Percentiles rank a stretch among this genome's conserved stretches.
Conservation (phyloP, 805 yeast species). For the Candida khao-thaluensis region DNA sequence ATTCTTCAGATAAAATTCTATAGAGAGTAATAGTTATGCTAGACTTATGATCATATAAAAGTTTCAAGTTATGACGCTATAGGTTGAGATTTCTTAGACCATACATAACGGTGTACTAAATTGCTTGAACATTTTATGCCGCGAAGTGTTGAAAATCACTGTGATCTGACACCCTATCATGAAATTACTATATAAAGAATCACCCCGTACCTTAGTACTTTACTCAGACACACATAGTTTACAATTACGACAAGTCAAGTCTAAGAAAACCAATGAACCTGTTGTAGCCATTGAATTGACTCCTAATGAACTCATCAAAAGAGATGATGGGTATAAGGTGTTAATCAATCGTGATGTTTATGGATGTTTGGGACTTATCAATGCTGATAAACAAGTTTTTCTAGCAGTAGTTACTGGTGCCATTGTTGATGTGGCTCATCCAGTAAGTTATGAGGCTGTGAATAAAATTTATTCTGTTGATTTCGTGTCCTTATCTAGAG, state of each 20-base stretch:
- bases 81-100: too few species aligned
- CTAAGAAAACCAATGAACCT: conserved; percentile 16
- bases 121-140: too few species aligned
- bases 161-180: too few species aligned
- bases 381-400: conserved; percentile 64
- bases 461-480: conserved; percentile 83
- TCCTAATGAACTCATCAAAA: conserved; percentile 35
- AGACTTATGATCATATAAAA: too few species aligned
- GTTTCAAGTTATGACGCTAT: too few species aligned
- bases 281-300: conserved; percentile 47
- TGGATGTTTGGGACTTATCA: conserved; percentile 82
- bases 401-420: conserved; percentile 79
- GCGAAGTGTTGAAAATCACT: too few species aligned
- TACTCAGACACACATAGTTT: conserved; percentile 31
- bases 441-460: conserved; percentile 75
- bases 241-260: conserved; percentile 23
- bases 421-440: conserved; percentile 69
- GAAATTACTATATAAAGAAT: conserved; percentile 32
- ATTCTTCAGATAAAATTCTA: too few species aligned
- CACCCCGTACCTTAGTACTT: conserved; percentile 31
- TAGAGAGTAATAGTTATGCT: too few species aligned
- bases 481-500: conserved; percentile 69
- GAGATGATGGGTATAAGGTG: conserved; percentile 35
- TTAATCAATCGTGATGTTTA: conserved; percentile 41
- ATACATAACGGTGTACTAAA: too few species aligned